These are phyloP conservation scores for Massarina eburnea DNA, from an alignment of 2,329 filamentous ascomycete species.

Conservation along the genomic window DNA sequence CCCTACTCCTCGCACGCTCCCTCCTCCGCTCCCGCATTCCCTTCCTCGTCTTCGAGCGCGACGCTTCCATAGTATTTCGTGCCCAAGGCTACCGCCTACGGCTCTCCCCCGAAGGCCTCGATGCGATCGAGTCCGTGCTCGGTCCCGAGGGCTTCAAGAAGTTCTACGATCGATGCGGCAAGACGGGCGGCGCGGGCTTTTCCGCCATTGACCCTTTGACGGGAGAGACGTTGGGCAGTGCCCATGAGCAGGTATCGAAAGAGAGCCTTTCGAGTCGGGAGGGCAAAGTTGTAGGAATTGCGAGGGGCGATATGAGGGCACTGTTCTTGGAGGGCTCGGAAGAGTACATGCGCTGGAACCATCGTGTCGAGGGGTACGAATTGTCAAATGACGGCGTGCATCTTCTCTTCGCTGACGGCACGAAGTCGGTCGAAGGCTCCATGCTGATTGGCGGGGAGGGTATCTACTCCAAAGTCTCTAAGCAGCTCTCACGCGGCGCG, in stretches of 20 bases:
- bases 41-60: constrained; percentile 43
- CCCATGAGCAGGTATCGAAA: constrained; percentile 13
- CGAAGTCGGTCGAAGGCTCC: constrained; percentile 59
- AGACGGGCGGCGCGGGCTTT: constrained; percentile 61
- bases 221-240: constrained; percentile 46
- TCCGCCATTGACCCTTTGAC: constrained; percentile 56
- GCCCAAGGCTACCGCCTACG: constrained; percentile 65
- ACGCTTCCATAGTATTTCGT: constrained; percentile 56
- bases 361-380: constrained; percentile 62
- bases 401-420: constrained; percentile 62
- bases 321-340: constrained; percentile 62
- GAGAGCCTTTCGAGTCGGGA: constrained; percentile 53
- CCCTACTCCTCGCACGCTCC: constrained; percentile 35
- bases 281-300: constrained; percentile 63
- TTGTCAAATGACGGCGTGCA: constrained; percentile 56
- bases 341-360: constrained; percentile 56
- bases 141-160: constrained; percentile 49
- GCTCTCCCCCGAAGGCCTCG: constrained; percentile 58
- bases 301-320: constrained; percentile 63
- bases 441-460: constrained; percentile 66
- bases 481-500: constrained; percentile 59
- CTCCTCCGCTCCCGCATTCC: constrained; percentile 33
- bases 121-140: constrained; percentile 63
- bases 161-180: constrained; percentile 63
- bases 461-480: constrained; percentile 61